Conservation (phyloP, 2,329 filamentous ascomycete species). For the Amphichorda felina region DNA sequence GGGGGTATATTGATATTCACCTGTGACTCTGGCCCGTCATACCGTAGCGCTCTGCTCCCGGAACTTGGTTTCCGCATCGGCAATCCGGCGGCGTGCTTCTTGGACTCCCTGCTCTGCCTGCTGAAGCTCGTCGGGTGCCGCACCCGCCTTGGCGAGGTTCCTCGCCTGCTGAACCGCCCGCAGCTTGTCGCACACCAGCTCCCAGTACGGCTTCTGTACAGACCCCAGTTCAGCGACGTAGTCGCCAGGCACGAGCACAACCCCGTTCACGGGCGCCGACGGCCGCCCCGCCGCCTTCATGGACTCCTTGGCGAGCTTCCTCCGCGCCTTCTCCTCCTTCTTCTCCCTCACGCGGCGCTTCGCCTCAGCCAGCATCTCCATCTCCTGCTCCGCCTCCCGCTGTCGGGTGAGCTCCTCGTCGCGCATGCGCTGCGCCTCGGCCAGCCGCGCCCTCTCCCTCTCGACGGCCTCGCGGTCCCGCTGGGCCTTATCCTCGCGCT, state of each 20-base stretch:
- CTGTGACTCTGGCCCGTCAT: slow-evolving; percentile 4
- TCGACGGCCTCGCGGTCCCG: slow-evolving; percentile 19
- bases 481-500: slow-evolving; percentile 36
- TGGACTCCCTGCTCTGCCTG: slow-evolving; percentile 16
- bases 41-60: slow-evolving; percentile 13
- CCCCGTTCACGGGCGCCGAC: slow-evolving; percentile 20
- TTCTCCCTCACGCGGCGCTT: slow-evolving; percentile 23
- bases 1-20: background rate
- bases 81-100: slow-evolving; percentile 18
- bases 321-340: slow-evolving; percentile 26
- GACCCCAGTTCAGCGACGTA: slow-evolving; percentile 16
- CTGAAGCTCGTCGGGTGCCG: slow-evolving; percentile 12
- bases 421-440: slow-evolving; percentile 23
- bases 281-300: slow-evolving; percentile 12
- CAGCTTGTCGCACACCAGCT: slow-evolving; percentile 27
- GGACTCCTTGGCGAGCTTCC: slow-evolving; percentile 22
- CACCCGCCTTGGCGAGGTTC: slow-evolving; percentile 15
- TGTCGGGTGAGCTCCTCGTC: slow-evolving; percentile 22
- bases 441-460: slow-evolving; percentile 22
- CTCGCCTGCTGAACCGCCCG: slow-evolving; percentile 23
- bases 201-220: slow-evolving; percentile 23
- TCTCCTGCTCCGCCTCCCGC: slow-evolving; percentile 23
- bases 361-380: slow-evolving; percentile 24
- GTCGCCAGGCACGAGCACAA: slow-evolving; percentile 22
- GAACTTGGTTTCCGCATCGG: slow-evolving; percentile 24